These are phyloP conservation scores for Microstegium vimineum DNA, from an alignment of 176 grass and related monocot genomes.

Conservation along the genomic window DNA sequence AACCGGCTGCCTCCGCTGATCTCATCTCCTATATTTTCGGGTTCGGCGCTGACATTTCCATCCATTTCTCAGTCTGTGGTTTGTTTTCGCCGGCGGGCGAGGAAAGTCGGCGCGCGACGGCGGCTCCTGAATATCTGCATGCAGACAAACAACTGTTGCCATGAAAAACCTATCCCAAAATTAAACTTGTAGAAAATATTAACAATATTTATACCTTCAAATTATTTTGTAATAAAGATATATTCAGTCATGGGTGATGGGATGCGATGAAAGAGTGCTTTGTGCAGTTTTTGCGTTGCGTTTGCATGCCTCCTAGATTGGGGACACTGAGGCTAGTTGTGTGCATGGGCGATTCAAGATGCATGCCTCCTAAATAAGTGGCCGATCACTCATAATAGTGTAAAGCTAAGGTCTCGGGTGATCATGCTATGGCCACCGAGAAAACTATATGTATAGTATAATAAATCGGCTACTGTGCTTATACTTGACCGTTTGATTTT, in stretches of 20 bases:
- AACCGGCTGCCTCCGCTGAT: background rate
- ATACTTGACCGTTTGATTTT: background rate
- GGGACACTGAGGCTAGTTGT: background rate
- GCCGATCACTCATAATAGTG: background rate
- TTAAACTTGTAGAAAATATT: no score
- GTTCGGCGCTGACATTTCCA: background rate
- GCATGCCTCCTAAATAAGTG: background rate
- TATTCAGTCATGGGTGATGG: no score
- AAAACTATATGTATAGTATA: background rate
- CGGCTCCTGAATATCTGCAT: background rate
- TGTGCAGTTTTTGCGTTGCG: background rate
- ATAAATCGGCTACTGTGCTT: background rate
- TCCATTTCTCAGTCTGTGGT: background rate
- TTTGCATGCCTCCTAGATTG: background rate
- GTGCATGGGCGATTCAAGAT: background rate
- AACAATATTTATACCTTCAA: no score
- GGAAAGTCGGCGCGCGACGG: background rate
- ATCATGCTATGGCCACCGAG: background rate
- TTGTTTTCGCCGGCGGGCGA: background rate
- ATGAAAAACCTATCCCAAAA: no score
- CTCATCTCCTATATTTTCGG: conserved; percentile 21
- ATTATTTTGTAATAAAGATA: no score
- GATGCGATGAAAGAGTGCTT: background rate
- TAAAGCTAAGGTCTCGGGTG: background rate
- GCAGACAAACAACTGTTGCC: background rate